These are phyloP conservation scores for Clavispora asparagi DNA, from an alignment of 805 yeast species.

Conservation along the genomic window DNA sequence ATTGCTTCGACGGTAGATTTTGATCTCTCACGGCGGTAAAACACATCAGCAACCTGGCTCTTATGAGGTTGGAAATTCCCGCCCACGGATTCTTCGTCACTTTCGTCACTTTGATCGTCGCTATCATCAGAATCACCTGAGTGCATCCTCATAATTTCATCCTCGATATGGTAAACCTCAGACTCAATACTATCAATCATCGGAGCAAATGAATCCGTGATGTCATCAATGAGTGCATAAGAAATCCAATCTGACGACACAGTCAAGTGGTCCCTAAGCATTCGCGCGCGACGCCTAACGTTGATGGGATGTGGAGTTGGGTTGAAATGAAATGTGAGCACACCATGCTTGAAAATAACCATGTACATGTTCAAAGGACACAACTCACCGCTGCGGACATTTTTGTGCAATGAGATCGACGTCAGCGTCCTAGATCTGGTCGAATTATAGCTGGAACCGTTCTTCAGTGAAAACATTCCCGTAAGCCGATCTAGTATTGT, in stretches of 20 bases:
- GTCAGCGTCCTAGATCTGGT: neutral
- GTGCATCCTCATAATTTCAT: constrained; percentile 83
- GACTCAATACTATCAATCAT: constrained; percentile 91
- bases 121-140: constrained; percentile 47
- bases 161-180: constrained; percentile 93
- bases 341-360: constrained; percentile 86
- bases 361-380: constrained; percentile 91
- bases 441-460: neutral
- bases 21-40: constrained; percentile 31
- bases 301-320: constrained; percentile 96
- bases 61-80: constrained; percentile 2
- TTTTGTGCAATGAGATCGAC: constrained; percentile 18
- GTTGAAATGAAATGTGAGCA: constrained; percentile 86
- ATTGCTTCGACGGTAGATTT: constrained; percentile 33
- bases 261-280: constrained; percentile 79
- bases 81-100: constrained; percentile 10
- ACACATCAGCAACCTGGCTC: constrained; percentile 16
- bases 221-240: constrained; percentile 92
- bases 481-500: neutral
- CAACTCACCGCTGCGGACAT: constrained; percentile 51
- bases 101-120: constrained; percentile 18
- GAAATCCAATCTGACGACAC: constrained; percentile 97
- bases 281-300: constrained; percentile 87
- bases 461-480: neutral
- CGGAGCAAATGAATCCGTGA: constrained; percentile 96